Base-by-base conservation (phyloP, 371 early-diverging fungal species). In the Lichtheimia corymbifera region DNA sequence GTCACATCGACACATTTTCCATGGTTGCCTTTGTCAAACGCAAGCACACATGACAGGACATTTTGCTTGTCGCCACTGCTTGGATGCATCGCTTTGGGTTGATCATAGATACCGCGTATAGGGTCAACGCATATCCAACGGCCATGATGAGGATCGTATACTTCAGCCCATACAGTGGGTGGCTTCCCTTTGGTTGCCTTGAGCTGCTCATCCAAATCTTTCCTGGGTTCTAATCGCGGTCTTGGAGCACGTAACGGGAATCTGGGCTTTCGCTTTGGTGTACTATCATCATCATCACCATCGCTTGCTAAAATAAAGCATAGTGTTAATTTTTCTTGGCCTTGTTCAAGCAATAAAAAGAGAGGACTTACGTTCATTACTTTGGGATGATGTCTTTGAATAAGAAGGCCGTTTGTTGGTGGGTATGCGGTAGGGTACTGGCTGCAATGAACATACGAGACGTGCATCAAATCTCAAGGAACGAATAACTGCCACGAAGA, bases 41-140 rank as follows among this genome's bases (percentile, higher is more conserved):
- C 88, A 5, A 89, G 74, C 2, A 90, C 86, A 73, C 83, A 86
- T 0, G 86, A 80, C 42, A 89, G n/a, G 3, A 64, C 50, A 28
- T 83, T 85, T 4, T 59, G 61, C 17, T 60, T 58, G n/a, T 74
- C 77, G 1, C 70, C 56, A 2, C 28, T 55, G 4, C 77, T 55
- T 6, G 88, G 87, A 27, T 85, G 85, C 83, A 88, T 77, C 13
- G 72, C 61, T 18, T 65, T 62, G 14, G 86, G 79, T 22, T 76
- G 67, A 54, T 85, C 76, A 24, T 83, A 80, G n/a, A 74, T 25
- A 1, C 77, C 81, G 9, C 85, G 74, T 5, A 88, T 71, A 0
- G 88, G 86, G 63, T 90, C 88, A 12, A 92, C 65, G 13, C 83
- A 71, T 12, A 90, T 74, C 91, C 91, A 92, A 24, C 68, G 67